Evolutionary conservation across 306 rosid genomes (phyloP).

Genomic region (Lotus japonicus): DNA sequence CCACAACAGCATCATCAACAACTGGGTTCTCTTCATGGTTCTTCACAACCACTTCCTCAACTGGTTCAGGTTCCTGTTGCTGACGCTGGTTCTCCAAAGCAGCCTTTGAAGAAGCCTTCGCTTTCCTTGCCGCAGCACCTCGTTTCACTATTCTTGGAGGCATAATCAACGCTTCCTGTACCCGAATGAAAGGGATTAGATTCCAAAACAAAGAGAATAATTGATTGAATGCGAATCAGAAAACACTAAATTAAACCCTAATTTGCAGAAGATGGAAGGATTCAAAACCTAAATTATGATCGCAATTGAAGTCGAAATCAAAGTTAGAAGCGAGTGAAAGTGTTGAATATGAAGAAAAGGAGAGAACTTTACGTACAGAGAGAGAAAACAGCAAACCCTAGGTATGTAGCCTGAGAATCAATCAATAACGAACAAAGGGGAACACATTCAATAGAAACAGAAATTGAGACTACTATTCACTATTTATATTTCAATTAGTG

Average conservation of each 20-base stretch:
- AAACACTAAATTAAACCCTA: constrained; percentile 8
- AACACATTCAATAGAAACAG: neutral
- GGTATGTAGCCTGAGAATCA: neutral
- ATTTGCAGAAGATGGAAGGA: neutral
- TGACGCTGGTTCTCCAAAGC: neutral
- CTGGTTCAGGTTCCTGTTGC: constrained; percentile 20
- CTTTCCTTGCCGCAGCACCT: constrained; percentile 16
- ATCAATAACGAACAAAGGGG: neutral
- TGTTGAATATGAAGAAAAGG: neutral
- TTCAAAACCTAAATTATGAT: neutral
- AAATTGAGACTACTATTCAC: no score
- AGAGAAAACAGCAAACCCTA: neutral
- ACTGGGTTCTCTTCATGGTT: constrained; percentile 23
- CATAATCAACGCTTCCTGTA: constrained; percentile 4
- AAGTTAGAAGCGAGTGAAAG: neutral
- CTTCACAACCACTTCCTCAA: constrained; percentile 24
- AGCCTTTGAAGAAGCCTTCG: neutral
- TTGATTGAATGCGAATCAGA: neutral
- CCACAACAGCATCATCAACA: constrained; percentile 27
- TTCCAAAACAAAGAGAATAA: neutral
- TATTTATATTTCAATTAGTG: no score
- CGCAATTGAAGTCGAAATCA: neutral
- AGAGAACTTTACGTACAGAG: neutral
- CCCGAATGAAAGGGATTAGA: neutral
- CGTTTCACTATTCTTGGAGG: constrained; percentile 26